These are phyloP conservation scores for Suillus brevipes DNA, from an alignment of 768 basidiomycete species.

Conservation along the genomic window DNA sequence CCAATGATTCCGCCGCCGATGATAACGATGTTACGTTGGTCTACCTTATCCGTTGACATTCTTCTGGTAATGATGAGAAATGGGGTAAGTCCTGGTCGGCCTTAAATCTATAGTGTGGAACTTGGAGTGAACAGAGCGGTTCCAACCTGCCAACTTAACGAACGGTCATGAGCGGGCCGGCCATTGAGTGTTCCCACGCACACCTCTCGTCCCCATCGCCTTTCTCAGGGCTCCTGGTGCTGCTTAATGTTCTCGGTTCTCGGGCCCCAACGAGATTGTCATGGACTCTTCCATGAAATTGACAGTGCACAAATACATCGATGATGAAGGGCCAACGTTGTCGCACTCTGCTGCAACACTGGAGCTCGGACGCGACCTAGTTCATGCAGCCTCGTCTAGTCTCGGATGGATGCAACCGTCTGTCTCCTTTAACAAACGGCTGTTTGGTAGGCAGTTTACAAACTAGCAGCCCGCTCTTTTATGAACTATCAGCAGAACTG, in stretches of 20 bases:
- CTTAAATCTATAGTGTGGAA: not conserved
- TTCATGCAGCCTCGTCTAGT: slow-evolving; percentile 14
- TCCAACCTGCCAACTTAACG: not conserved
- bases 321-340: not conserved
- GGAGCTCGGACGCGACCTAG: slow-evolving; percentile 25
- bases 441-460: not conserved
- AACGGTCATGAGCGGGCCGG: not conserved
- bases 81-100: not conserved
- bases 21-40: slow-evolving; percentile 55
- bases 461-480: not conserved
- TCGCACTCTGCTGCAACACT: slow-evolving; percentile 7
- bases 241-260: not conserved
- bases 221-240: too few species aligned
- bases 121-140: not conserved
- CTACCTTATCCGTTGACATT: slow-evolving; percentile 19
- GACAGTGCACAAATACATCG: slow-evolving; percentile 26
- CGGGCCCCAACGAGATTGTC: not conserved
- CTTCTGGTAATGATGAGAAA: slow-evolving; percentile 6
- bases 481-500: slow-evolving; percentile 19
- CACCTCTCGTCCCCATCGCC: too few species aligned
- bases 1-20: slow-evolving; percentile 90
- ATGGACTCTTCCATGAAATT: slow-evolving; percentile 10
- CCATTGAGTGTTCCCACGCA: not conserved
- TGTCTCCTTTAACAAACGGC: not conserved
- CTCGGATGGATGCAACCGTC: slow-evolving; percentile 22